Percentiles rank a stretch among this genome's conserved stretches.
Evolutionary conservation across 2,329 filamentous ascomycete genomes (phyloP).

Genomic region (Cadophora sp.): DNA sequence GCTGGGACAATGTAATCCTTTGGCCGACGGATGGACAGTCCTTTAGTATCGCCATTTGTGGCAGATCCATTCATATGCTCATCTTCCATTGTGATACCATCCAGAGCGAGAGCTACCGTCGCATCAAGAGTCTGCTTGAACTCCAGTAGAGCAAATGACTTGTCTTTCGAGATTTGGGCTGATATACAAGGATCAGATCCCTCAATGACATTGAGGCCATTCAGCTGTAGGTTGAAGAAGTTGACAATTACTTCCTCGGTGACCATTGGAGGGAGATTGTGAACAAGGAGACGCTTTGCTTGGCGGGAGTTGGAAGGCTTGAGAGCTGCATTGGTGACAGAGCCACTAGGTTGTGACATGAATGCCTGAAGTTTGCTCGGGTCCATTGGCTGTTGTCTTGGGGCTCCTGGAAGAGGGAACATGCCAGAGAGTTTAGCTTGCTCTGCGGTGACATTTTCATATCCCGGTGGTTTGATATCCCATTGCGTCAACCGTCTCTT

Average conservation of each 20-base stretch:
- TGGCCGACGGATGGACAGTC: slow-evolving; percentile 81
- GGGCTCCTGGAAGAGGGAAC: slow-evolving; percentile 96
- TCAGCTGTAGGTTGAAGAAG: slow-evolving; percentile 97
- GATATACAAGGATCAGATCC: slow-evolving; percentile 84
- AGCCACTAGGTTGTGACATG: slow-evolving; percentile 84
- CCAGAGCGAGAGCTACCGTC: slow-evolving; percentile 87
- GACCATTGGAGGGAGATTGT: slow-evolving; percentile 77
- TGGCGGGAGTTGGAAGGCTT: slow-evolving; percentile 94
- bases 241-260: slow-evolving; percentile 77
- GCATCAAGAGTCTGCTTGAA: slow-evolving; percentile 89
- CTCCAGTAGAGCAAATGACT: slow-evolving; percentile 84
- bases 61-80: slow-evolving; percentile 63
- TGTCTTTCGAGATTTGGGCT: slow-evolving; percentile 81
- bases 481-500: slow-evolving; percentile 96
- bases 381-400: slow-evolving; percentile 94
- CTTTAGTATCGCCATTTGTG: slow-evolving; percentile 55
- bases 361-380: slow-evolving; percentile 93
- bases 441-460: slow-evolving; percentile 97
- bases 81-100: slow-evolving; percentile 87
- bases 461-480: slow-evolving; percentile 98
- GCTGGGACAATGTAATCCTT: slow-evolving; percentile 97
- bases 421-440: slow-evolving; percentile 98
- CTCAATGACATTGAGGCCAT: slow-evolving; percentile 92
- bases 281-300: slow-evolving; percentile 87
- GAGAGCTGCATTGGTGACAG: slow-evolving; percentile 73